Base-by-base conservation (phyloP, 768 basidiomycete species). In the Serendipita sp. region DNA sequence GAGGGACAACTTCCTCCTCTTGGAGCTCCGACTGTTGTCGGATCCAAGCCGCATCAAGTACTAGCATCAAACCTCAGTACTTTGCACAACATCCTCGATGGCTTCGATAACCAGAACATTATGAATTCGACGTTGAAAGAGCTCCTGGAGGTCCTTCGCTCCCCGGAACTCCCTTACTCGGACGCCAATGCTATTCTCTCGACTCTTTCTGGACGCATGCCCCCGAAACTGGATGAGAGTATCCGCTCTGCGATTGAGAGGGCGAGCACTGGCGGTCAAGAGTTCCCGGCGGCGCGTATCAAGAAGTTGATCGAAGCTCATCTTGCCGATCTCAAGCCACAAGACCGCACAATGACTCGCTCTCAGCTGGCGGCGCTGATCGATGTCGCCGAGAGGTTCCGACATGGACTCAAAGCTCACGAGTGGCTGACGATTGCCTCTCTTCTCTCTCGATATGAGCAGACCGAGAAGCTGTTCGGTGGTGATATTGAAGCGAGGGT, bases 401-500 rank as follows among this genome's bases (percentile, higher is more conserved):
- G 81, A 65, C 80, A 81, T 63, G 95, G 96, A 15, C 76, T 93
- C 67, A 93, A 92, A 73, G 83, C 83, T 0, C 91, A 97, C 75
- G 92, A 95, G 74, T 85, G 85, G 64, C 77, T 82, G 65, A 83
- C 83, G 3, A 81, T 96, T 66, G 90, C 92, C 0, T 77, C 76
- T 63, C 78, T 98, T 67, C 78, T 99, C 64, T 82, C 79, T 45
- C 81, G 82, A 62, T 98, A 96, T 71, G 86, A 83, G 70, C 79
- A 83, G 62, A 93, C 93, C 0, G 95, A 98, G 76, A 88, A 86
- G 72, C 75, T 97, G 13, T 99, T 99, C 71, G 89, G 90, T 47
- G 93, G 92, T 46, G 89, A 89, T 71, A 93, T 96, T 68, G 94
- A 97, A 75, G 87, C 91, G 58, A 85, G 93, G 45, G 86, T 98